Conservation (phyloP, 2,329 filamentous ascomycete genomes). For the Talaromyces sp. region DNA sequence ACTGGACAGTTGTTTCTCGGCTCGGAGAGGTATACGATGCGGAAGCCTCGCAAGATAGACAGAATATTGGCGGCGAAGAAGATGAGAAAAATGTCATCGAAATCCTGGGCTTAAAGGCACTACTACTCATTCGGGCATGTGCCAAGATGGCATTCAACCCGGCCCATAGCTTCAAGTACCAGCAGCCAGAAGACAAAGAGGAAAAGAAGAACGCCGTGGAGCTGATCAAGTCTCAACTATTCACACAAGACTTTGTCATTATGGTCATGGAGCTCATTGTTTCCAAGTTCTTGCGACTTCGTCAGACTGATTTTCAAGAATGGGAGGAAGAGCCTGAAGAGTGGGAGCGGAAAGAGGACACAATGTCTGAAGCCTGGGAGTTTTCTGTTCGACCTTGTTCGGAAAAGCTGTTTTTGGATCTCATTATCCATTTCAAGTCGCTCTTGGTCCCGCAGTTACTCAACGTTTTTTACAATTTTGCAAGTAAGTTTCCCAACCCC, state of each 20-base stretch:
- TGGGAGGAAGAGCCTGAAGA: conserved; percentile 96
- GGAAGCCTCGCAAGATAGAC: conserved; percentile 26
- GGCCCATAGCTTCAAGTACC: conserved; percentile 77
- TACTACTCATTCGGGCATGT: conserved; percentile 78
- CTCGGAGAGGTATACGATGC: conserved; percentile 66
- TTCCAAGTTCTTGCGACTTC: conserved; percentile 82
- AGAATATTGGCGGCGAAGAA: conserved; percentile 45
- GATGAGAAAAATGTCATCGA: conserved; percentile 62
- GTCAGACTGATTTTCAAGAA: conserved; percentile 76
- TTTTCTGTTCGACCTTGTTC: conserved; percentile 89
- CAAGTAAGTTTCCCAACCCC: conserved; percentile 50
- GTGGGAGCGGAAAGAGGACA: conserved; percentile 89
- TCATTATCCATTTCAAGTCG: conserved; percentile 83
- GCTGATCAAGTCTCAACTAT: conserved; percentile 67
- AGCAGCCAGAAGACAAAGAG: conserved; percentile 67
- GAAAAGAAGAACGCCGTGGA: conserved; percentile 69
- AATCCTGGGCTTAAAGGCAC: conserved; percentile 74
- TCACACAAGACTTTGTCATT: conserved; percentile 72
- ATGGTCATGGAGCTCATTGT: conserved; percentile 82
- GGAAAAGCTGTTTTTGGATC: conserved; percentile 88
- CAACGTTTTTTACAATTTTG: conserved; percentile 75
- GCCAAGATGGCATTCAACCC: conserved; percentile 81
- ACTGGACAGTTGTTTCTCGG: conserved; percentile 77
- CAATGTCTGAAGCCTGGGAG: conserved; percentile 79
- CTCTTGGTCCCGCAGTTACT: conserved; percentile 76